These are phyloP conservation scores for Ascochyta viciae-villosae DNA, from an alignment of 2,329 filamentous ascomycete species.

Conservation along the genomic window DNA sequence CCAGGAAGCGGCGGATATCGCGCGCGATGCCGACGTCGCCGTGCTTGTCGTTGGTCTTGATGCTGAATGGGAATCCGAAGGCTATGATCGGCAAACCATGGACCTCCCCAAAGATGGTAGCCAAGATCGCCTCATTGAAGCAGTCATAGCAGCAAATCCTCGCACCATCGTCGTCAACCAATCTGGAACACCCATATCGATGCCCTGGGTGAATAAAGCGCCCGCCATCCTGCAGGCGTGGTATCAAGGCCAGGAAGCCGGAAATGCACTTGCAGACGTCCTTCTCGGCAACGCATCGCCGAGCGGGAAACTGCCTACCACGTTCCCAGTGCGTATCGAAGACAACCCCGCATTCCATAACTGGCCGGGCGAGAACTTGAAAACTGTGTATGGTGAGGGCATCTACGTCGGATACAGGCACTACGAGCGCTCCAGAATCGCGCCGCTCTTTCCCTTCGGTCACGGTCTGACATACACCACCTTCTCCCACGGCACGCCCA, in stretches of 20 bases:
- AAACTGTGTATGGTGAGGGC: slow-evolving; percentile 74
- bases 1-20: slow-evolving; percentile 68
- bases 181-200: slow-evolving; percentile 73
- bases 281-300: slow-evolving; percentile 77
- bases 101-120: slow-evolving; percentile 63
- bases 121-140: slow-evolving; percentile 69
- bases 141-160: slow-evolving; percentile 69
- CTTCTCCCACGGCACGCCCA: slow-evolving; percentile 69
- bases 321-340: slow-evolving; percentile 66
- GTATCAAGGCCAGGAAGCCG: slow-evolving; percentile 88
- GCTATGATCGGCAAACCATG: slow-evolving; percentile 69
- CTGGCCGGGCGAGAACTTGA: slow-evolving; percentile 74
- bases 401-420: slow-evolving; percentile 76
- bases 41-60: slow-evolving; percentile 81
- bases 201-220: slow-evolving; percentile 73
- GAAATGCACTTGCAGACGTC: slow-evolving; percentile 80
- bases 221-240: slow-evolving; percentile 76
- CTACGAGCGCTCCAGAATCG: slow-evolving; percentile 68
- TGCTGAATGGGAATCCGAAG: slow-evolving; percentile 78
- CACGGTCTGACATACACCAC: slow-evolving; percentile 80
- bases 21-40: slow-evolving; percentile 75
- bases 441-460: slow-evolving; percentile 76
- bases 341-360: slow-evolving; percentile 76
- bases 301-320: slow-evolving; percentile 75
- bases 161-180: slow-evolving; percentile 76